Base-by-base conservation (phyloP, 106 monocot species). In the Phalaenopsis aphrodite region DNA sequence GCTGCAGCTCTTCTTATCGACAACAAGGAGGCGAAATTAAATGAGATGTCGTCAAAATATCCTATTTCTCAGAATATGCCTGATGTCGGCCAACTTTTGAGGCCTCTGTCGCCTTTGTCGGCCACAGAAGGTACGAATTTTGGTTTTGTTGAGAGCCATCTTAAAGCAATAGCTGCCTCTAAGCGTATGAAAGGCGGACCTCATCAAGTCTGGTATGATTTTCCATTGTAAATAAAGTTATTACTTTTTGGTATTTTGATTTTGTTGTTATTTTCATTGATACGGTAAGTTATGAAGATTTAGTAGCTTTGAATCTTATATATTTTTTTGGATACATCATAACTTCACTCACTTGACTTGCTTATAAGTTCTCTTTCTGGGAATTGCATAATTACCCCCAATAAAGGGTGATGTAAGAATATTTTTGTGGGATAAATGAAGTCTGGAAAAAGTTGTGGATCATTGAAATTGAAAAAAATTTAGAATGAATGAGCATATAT, bases 1-100 rank as follows among this genome's bases (percentile, higher is more conserved):
- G 99, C 99, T 67, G 99, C 95, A 72, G 89, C 93, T 87, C 88
- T 99, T 90, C 77, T 99, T 78, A 45, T 95, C 12, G 91, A 87
- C 48, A 90, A 89, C 77, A 78, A 86, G 61, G 90, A 94, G 77
- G 69, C 90, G 42, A 89, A 86, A 68, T 52, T 84, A 48, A 89
- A 87, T 56, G 87, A 86, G 2, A 86, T 84, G 17, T 41, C 81
- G 42, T 81, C 82, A 83, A 88, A 87, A 72, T 82, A 83, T 84
- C 76, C 83, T 81, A 77, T 55, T 39, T 80, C 65, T 82, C 86
- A 84, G 76, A 83, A 85, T 49, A 83, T 91, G 72, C 88, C 83
- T 47, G 93, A 93, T 85, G 88, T 88, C 74, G 93, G 90, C 15
- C 84, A 86, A 77, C 78, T 93, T 47, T 82, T 95, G 79, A 89